Conservation (phyloP, 2,329 filamentous ascomycete species). For the Botrytis fabae region DNA sequence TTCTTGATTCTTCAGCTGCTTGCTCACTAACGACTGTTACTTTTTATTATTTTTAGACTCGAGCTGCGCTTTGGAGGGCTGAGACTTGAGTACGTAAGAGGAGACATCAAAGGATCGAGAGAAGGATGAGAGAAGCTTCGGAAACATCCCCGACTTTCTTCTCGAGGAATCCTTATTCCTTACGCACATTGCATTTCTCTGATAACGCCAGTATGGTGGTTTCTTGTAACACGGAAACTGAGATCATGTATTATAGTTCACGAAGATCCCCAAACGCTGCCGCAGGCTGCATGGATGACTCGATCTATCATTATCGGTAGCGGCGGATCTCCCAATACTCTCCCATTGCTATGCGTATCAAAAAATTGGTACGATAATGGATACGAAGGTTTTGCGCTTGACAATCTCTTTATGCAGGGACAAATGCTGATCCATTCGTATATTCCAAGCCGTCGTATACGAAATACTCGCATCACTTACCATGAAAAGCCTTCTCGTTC, state of each 20-base stretch:
- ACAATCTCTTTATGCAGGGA: not conserved
- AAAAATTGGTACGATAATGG: not conserved
- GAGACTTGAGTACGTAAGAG: not conserved
- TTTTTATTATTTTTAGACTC: not conserved
- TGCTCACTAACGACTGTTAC: not conserved
- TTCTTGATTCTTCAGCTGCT: not conserved
- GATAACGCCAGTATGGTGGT: not conserved
- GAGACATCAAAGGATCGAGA: not conserved
- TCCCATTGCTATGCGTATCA: not conserved
- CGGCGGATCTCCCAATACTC: not conserved
- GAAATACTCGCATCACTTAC: not conserved
- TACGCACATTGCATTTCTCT: not conserved
- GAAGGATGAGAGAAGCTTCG: constrained; percentile 2
- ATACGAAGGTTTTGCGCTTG: not conserved
- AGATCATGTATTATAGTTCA: not conserved
- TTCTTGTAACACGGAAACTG: too few relatives aligned
- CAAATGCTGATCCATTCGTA: not conserved
- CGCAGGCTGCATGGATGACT: not conserved
- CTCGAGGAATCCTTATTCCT: not conserved
- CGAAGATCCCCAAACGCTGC: not conserved
- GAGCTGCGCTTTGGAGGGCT: not conserved
- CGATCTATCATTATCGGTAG: not conserved
- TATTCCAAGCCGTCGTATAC: not conserved
- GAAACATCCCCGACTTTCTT: not conserved
- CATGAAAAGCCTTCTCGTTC: not conserved